Base-by-base conservation (phyloP, 75 land plant genomes). In the Pinus tabuliformis region DNA sequence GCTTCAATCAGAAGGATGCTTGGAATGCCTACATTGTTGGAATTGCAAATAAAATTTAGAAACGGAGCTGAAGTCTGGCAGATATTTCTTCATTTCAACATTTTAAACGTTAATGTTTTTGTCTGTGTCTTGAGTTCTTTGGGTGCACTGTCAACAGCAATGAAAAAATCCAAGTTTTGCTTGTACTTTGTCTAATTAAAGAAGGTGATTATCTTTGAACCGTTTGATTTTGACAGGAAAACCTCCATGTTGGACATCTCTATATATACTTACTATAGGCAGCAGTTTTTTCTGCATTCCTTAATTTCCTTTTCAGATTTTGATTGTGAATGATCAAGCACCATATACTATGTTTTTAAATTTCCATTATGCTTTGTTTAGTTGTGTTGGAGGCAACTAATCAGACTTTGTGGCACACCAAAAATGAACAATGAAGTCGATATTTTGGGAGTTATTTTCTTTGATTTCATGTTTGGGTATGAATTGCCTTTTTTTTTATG, bases 11-110 rank as follows among this genome's bases (percentile, higher is more conserved):
- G 74, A 57, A 57, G 57, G 90, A 88, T 83, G 86, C 97, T 12
- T 94, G 97, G 97, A 94, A 94, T 78, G 97, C 97, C 20, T 91
- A 94, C 75, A 79, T 94, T 57, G 91, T 94, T 33, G 97, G 71
- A 70, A 94, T 90, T 79, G 80, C 79, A 73, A 83, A 81, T 68
- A 68, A 39, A 3, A 13, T 7, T 20, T 13, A 68, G 49, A 36
- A 68, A 22, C 17, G 3, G 13, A 68, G 12, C 18, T 37, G 12
- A 39, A 7, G 22, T 68, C 42, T n/a, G 8, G 15, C 24, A 68
- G 6, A 22, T 42, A 68, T 6, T 68, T 37, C 3, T 9, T 42
- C 49, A 3, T 42, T 39, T 68, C 21, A 68, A 22, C 72, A 42
- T 42, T n/a, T 11, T 49, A 49, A 49, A 49, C 12, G 9, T 49